Evolutionary conservation across 148 eudicot genomes (phyloP).

Genomic region (Cornus suecica): DNA sequence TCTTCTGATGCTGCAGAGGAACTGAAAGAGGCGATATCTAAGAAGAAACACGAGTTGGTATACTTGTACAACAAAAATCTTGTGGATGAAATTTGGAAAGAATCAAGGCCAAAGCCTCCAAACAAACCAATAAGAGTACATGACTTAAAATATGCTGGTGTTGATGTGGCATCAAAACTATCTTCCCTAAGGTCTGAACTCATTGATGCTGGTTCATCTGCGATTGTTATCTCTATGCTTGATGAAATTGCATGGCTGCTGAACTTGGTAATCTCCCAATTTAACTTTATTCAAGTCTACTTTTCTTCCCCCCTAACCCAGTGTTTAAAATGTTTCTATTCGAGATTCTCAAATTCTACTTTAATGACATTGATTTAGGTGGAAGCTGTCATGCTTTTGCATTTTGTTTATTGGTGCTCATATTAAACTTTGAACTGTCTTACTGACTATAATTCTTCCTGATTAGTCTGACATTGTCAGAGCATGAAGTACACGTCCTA

Average conservation of each 20-base stretch:
- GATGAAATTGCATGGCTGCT: conserved; percentile 96
- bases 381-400: not conserved
- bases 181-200: conserved; percentile 76
- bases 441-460: not conserved
- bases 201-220: conserved; percentile 58
- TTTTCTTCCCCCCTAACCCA: too few species aligned
- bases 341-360: too few species aligned
- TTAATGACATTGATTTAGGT: not conserved
- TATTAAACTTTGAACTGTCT: not conserved
- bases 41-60: conserved; percentile 78
- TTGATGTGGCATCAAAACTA: conserved; percentile 67
- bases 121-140: conserved; percentile 65
- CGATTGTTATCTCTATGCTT: conserved; percentile 80
- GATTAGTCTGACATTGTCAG: not conserved
- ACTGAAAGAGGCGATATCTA: conserved; percentile 68
- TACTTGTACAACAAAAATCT: conserved; percentile 70
- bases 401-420: not conserved
- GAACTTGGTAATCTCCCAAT: conserved; percentile 61
- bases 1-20: conserved; percentile 91
- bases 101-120: conserved; percentile 79
- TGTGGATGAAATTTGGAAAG: conserved; percentile 90
- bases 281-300: not conserved
- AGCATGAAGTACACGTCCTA: not conserved
- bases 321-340: too few species aligned
- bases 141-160: conserved; percentile 88